These are phyloP conservation scores for Euphorbia schlechtendalii DNA, from an alignment of 441 rosid genomes.

Conservation along the genomic window DNA sequence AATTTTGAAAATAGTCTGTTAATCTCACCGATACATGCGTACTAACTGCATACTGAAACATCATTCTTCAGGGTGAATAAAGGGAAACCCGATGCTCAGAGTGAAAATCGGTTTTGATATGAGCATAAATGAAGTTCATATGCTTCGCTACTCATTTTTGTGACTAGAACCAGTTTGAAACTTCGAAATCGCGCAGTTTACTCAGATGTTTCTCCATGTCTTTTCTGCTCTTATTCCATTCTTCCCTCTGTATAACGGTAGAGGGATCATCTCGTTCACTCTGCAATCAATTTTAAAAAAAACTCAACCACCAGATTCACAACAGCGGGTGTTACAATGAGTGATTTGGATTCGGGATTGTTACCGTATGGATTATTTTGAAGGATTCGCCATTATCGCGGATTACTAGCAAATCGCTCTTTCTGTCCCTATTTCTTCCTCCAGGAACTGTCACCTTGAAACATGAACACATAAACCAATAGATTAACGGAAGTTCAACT, in stretches of 20 bases:
- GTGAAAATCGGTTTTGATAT: no score
- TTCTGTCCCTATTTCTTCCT: conserved; percentile 77
- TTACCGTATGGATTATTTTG: conserved; percentile 60
- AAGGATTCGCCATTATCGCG: conserved; percentile 73
- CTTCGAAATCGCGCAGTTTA: conserved; percentile 66
- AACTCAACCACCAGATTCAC: conserved; percentile 8
- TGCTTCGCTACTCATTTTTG: no score
- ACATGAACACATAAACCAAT: conserved; percentile 5
- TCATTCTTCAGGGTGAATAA: background rate
- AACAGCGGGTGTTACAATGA: background rate
- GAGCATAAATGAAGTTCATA: no score
- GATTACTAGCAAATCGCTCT: conserved; percentile 69
- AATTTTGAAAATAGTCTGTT: background rate
- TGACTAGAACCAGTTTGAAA: conserved; percentile 76
- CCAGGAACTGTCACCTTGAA: conserved; percentile 72
- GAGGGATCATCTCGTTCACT: conserved; percentile 64
- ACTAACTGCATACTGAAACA: background rate
- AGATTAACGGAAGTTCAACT: background rate
- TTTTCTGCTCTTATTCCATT: conserved; percentile 61
- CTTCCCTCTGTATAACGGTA: conserved; percentile 72
- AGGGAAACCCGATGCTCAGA: background rate
- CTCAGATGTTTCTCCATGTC: conserved; percentile 92
- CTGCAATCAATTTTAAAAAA: conserved; percentile 28
- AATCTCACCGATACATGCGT: background rate
- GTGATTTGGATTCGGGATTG: conserved; percentile 8